Evolutionary conservation across 2,329 filamentous ascomycete species (phyloP).

Genomic region (Diaporthe amygdali): DNA sequence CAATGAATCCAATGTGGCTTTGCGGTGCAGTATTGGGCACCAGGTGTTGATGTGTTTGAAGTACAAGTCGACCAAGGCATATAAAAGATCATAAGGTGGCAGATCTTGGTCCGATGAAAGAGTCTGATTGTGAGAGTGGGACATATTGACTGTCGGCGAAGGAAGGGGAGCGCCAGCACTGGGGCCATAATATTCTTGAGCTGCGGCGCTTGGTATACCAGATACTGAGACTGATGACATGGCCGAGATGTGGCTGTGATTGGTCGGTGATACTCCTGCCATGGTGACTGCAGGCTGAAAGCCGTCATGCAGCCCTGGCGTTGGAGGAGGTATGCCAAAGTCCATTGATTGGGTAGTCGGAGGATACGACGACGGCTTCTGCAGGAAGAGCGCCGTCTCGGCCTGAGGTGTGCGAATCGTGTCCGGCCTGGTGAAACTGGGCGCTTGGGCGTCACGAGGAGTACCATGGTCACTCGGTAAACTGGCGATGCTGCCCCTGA

Average conservation of each 20-base stretch:
- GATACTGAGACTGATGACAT: slow-evolving; percentile 25
- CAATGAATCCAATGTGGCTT: slow-evolving; percentile 79
- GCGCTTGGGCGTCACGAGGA: slow-evolving; percentile 49
- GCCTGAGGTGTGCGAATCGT: slow-evolving; percentile 54
- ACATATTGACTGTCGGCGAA: slow-evolving; percentile 62
- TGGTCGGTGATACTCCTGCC: slow-evolving; percentile 45
- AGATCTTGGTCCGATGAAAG: slow-evolving; percentile 67
- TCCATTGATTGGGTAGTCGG: slow-evolving; percentile 53
- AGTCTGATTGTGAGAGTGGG: slow-evolving; percentile 44
- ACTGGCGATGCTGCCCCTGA: slow-evolving; percentile 56
- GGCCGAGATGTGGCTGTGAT: slow-evolving; percentile 37
- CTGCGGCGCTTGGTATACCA: slow-evolving; percentile 46
- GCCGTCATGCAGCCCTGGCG: slow-evolving; percentile 53
- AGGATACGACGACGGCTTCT: slow-evolving; percentile 60
- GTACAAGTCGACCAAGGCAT: slow-evolving; percentile 75
- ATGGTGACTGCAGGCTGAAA: slow-evolving; percentile 50
- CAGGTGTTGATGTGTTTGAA: slow-evolving; percentile 83
- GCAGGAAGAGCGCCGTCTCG: slow-evolving; percentile 65
- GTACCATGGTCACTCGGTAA: slow-evolving; percentile 62
- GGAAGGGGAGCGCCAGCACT: slow-evolving; percentile 48
- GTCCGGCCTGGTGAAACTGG: slow-evolving; percentile 57
- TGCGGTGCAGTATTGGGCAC: slow-evolving; percentile 89
- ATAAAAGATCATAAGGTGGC: slow-evolving; percentile 76
- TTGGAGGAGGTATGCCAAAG: slow-evolving; percentile 53
- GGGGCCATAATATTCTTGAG: slow-evolving; percentile 56